Base-by-base conservation (phyloP, 768 basidiomycete species). In the Coprinellus micaceus region DNA sequence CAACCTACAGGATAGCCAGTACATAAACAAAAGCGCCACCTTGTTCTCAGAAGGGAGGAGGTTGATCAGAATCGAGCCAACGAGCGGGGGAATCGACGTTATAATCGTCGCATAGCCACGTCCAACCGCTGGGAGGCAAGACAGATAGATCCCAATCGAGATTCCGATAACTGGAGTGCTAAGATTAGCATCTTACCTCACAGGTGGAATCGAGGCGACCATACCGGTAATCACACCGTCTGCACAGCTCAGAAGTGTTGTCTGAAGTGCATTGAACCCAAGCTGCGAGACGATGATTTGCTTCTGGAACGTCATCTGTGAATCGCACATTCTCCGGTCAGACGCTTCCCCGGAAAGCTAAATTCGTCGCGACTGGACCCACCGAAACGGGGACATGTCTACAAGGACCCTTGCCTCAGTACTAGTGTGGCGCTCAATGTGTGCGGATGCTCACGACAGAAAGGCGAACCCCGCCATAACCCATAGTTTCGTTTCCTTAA, bases 401-500 rank as follows among this genome's bases (percentile, higher is more conserved):
- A 37, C 30, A 26, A 21, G n/a, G 6, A 33, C 33, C 33, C 33
- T 33, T 33, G 17, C 29, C 29, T 30, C 21, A 36, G 29, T 26
- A 21, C 1, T 21, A 21, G n/a, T 11, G 17, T 29, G 29, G 11
- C 33, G 19, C 33, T 7, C 29, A 39, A 17, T 7, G 33, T 17
- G 12, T 10, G 19, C 19, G 10, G 24, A 9, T 19, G 30, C 49
- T 51, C 33, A 51, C 49, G 49, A 51, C 15, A 51, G 33, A 13
- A 51, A 51, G 33, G 28, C 49, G 24, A 88, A 88, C 41, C 88
- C 72, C 0, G 86, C 86, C 61, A 90, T 89, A 26, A 89, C 74
- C 87, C 86, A 89, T 0, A 86, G 87, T 68, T 89, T 90, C 0
- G 84, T 81, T 62, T 90, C 88, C 0, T 66, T 58, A 3, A 89